phyloP scores from a whole-genome alignment of 225 moss, liverwort and hornwort genomes.

The Anthoceros angustus region DNA sequence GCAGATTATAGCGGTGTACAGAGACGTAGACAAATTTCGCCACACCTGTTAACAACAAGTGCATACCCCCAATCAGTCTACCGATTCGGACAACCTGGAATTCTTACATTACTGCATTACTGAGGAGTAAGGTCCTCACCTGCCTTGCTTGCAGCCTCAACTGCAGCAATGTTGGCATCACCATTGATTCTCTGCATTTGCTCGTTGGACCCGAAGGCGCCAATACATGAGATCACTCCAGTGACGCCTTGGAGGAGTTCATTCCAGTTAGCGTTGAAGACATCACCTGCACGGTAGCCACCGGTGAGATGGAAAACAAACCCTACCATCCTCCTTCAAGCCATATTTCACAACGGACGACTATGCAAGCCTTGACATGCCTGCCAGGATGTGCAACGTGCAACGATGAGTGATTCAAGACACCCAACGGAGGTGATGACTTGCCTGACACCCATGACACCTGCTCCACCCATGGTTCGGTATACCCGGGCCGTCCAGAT shows the following conservation, averaged over 20 bases:
- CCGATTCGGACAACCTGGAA: neutral
- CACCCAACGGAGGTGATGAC: neutral
- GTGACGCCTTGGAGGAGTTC: constrained; percentile 60
- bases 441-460: constrained; percentile 29
- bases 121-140: constrained; percentile 20
- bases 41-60: constrained; percentile 30
- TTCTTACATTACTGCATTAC: no score
- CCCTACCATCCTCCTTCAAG: no score
- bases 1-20: constrained; percentile 76
- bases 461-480: constrained; percentile 46
- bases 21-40: constrained; percentile 75
- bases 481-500: constrained; percentile 63
- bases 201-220: constrained; percentile 58
- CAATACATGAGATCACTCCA: constrained; percentile 77
- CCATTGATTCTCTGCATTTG: constrained; percentile 86
- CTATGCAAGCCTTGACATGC: constrained; percentile 16
- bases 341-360: no score
- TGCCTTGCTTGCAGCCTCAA: constrained; percentile 62
- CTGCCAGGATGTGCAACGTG: neutral
- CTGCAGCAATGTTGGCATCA: constrained; percentile 68
- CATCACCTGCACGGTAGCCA: constrained; percentile 44
- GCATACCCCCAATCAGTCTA: neutral
- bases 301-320: no score
- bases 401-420: no score
- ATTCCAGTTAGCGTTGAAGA: constrained; percentile 76